Evolutionary conservation across 352 stramenopile species (phyloP), one percentile per base, ranked within the genome.

Genomic region (Elongisporangium undulatum): DNA sequence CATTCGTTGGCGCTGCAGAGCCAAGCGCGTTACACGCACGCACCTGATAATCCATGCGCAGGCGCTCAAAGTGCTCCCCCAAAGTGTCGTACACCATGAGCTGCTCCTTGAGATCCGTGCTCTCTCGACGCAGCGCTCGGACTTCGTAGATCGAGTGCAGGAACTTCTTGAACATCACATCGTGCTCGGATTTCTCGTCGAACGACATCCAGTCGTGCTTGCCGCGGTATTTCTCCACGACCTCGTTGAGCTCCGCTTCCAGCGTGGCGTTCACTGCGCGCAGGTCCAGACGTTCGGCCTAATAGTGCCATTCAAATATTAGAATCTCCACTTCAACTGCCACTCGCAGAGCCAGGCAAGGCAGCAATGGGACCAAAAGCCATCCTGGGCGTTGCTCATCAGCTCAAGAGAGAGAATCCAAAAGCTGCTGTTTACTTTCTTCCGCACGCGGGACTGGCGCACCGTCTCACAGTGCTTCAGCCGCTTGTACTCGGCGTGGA

Each of bases 391-490:
- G 7, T 39, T 13, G 29, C 29, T 45, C 34, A 45, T 5, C 2
- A 15, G 34, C 34, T 45, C 34, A 45, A 17, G 34, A 17, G 6
- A 17, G 6, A 38, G 23, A 38, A 51, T 13, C 1, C 48, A 19
- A 53, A 3, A 17, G 21, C 49, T 20, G 15, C 38, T 9, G 15
- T 41, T 20, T 39, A 77, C 63, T 68, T 92, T 92, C 61, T 92
- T 92, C 54, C 80, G 76, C n/a, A 85, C 74, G 49, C 82, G 82
- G 23, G 79, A 90, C 72, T 92, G 79, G 15, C 82, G 79, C 67
- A 92, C 82, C 2, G 72, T 90, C 70, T 90, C 82, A 64, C 77
- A 89, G 66, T 92, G 82, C 61, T 88, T 89, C 26, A 92, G 78
- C 19, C 82, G 79, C 58, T 82, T 84, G 56, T 88, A 71, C 61